phyloP scores from a whole-genome alignment of 768 basidiomycete genomes.

The Agrocybe praecox region DNA sequence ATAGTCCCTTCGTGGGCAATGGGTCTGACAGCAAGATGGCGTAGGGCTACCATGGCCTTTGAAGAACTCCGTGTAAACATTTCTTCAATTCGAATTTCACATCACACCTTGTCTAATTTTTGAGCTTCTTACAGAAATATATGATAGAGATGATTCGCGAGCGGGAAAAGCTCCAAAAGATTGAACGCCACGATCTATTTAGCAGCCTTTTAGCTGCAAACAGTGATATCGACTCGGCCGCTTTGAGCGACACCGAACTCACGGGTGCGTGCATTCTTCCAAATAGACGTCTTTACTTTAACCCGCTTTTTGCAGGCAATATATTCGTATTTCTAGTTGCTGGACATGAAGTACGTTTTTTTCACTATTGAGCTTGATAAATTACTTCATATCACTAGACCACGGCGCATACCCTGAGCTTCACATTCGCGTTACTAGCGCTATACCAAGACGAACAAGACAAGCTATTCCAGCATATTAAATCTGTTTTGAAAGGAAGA shows the following conservation, averaged over 20 bases:
- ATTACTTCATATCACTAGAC: conserved; percentile 37
- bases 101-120: background rate
- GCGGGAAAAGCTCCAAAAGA: conserved; percentile 36
- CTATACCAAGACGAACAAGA: conserved; percentile 48
- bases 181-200: conserved; percentile 51
- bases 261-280: conserved; percentile 25
- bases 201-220: conserved; percentile 53
- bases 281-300: background rate
- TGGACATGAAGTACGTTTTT: conserved; percentile 53
- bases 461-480: conserved; percentile 41
- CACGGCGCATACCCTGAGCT: conserved; percentile 42
- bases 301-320: conserved; percentile 31
- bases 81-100: background rate
- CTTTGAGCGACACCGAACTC: conserved; percentile 44
- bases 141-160: conserved; percentile 57
- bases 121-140: conserved; percentile 24
- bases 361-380: conserved; percentile 33
- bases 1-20: conserved; percentile 40
- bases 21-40: conserved; percentile 32
- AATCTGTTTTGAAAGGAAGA: conserved; percentile 30
- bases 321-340: conserved; percentile 55
- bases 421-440: conserved; percentile 42
- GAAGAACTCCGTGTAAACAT: conserved; percentile 32
- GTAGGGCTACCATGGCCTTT: conserved; percentile 11
- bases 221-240: conserved; percentile 33